Evolutionary conservation across 257 asterid species (phyloP).

Genomic region (Catharanthus roseus): DNA sequence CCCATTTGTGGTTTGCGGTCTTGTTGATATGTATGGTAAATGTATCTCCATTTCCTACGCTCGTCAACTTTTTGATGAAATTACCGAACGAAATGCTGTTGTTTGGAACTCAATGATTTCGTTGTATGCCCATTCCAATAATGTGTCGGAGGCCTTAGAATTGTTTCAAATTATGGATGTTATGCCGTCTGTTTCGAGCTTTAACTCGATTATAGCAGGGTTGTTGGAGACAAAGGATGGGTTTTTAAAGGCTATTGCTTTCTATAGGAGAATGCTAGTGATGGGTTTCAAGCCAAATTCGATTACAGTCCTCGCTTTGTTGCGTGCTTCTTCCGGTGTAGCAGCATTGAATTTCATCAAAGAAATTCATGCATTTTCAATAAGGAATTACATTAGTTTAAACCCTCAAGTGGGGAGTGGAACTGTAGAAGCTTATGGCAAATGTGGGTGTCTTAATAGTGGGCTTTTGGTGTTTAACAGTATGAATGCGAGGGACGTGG

Average conservation of each 20-base stretch:
- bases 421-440: conserved; percentile 44
- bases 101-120: conserved; percentile 51
- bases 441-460: conserved; percentile 35
- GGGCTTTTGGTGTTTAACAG: conserved; percentile 29
- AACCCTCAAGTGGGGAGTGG: conserved; percentile 37
- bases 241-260: conserved; percentile 23
- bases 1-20: conserved; percentile 43
- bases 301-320: conserved; percentile 36
- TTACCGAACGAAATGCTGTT: conserved; percentile 32
- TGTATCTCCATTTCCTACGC: conserved; percentile 29
- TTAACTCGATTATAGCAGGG: conserved; percentile 37
- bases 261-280: conserved; percentile 31
- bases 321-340: conserved; percentile 31
- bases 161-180: conserved; percentile 36
- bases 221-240: conserved; percentile 31
- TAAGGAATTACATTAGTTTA: conserved; percentile 29
- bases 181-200: conserved; percentile 29
- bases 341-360: conserved; percentile 32
- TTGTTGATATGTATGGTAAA: conserved; percentile 40
- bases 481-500: conserved; percentile 35
- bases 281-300: conserved; percentile 31
- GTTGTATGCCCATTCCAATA: conserved; percentile 23
- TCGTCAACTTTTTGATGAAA: conserved; percentile 40
- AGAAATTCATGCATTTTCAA: conserved; percentile 38
- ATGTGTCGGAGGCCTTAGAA: conserved; percentile 29